These are phyloP conservation scores for Apophysomyces ossiformis DNA, from an alignment of 371 early-diverging fungal genomes.

Conservation along the genomic window DNA sequence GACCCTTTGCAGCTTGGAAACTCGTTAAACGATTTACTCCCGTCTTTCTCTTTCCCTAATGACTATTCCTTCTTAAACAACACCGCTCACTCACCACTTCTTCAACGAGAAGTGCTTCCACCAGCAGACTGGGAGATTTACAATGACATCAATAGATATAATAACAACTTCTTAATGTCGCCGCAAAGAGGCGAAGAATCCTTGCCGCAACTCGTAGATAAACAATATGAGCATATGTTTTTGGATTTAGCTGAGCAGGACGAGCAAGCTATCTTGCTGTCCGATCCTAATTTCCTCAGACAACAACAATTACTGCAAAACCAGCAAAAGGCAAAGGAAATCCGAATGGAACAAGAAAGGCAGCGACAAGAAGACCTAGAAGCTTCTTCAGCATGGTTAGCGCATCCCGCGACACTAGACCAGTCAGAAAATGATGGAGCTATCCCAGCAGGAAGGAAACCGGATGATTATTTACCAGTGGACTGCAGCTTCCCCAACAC, in stretches of 20 bases:
- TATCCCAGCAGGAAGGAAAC: neutral
- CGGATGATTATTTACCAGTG: conserved; percentile 2
- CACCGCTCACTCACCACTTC: neutral
- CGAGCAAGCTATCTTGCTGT: conserved; percentile 34
- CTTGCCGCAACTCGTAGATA: neutral
- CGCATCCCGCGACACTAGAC: conserved; percentile 22
- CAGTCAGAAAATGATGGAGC: neutral
- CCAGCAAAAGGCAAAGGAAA: conserved; percentile 22
- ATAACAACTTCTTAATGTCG: neutral
- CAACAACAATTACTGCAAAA: conserved; percentile 38
- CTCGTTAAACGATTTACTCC: neutral
- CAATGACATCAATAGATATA: neutral
- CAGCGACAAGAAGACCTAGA: conserved; percentile 15
- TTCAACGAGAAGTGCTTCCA: neutral
- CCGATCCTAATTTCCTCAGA: conserved; percentile 30
- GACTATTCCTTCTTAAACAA: neutral
- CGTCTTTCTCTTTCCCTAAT: neutral
- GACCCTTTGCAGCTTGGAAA: conserved; percentile 8
- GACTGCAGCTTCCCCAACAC: neutral
- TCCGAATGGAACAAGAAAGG: conserved; percentile 14
- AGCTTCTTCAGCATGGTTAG: conserved; percentile 18
- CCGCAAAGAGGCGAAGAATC: neutral
- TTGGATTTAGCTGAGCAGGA: conserved; percentile 19
- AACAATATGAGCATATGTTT: conserved; percentile 10
- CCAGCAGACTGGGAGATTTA: neutral